phyloP scores from a whole-genome alignment of 2,329 filamentous ascomycete genomes.

The Talaromyces islandicus region DNA sequence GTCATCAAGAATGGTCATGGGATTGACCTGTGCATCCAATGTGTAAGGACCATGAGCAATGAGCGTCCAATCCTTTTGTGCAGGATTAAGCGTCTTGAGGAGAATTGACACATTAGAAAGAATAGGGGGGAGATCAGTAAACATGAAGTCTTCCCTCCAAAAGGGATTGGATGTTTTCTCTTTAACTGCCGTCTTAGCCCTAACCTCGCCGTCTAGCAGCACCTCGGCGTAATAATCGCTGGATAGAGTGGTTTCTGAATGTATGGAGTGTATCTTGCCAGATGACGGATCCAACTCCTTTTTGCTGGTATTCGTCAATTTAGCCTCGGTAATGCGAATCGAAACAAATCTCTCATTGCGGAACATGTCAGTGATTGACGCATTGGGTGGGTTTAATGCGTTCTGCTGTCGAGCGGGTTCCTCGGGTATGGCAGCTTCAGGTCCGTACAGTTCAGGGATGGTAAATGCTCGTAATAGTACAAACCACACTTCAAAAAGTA shows the following conservation, averaged over 20 bases:
- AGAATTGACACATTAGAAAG: conserved; percentile 42
- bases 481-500: conserved; percentile 97
- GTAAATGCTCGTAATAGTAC: conserved; percentile 86
- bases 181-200: conserved; percentile 45
- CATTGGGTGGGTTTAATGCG: conserved; percentile 18
- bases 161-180: conserved; percentile 41
- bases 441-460: conserved; percentile 81
- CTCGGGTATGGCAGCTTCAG: conserved; percentile 39
- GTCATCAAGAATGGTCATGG: conserved; percentile 37
- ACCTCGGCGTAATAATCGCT: conserved; percentile 46
- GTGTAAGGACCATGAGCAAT: conserved; percentile 40
- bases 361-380: conserved; percentile 54
- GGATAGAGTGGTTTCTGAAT: conserved; percentile 21
- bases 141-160: conserved; percentile 45
- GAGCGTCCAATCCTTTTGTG: conserved; percentile 46
- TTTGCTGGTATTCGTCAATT: conserved; percentile 37
- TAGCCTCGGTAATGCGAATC: conserved; percentile 57
- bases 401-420: conserved; percentile 32
- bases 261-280: conserved; percentile 28
- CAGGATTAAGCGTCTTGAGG: conserved; percentile 41
- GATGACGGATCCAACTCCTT: conserved; percentile 14
- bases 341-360: conserved; percentile 58
- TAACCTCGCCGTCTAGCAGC: conserved; percentile 42
- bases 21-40: conserved; percentile 34
- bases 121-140: conserved; percentile 43